Evolutionary conservation across 2,329 filamentous ascomycete species (phyloP), one percentile per base, ranked within the genome.

Genomic region (Colletotrichum liriopes): DNA sequence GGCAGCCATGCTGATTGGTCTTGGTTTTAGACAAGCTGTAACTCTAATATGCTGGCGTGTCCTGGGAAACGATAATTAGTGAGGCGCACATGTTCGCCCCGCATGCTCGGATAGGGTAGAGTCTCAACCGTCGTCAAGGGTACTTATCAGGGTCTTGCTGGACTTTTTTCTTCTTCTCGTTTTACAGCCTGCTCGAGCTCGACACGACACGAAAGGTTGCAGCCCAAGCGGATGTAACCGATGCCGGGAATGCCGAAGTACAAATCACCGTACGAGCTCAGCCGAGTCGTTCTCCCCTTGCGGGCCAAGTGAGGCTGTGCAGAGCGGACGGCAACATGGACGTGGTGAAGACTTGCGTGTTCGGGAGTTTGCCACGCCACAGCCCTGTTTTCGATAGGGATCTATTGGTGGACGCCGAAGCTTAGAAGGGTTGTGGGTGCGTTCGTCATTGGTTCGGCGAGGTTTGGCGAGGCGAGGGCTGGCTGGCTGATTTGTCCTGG

Each of bases 261-360:
- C 16, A 52, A 20, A 52, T 39, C 51, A 32, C 16, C 67, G 41
- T 67, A 29, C 39, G 54, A 60, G 63, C 58, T 20, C 20, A 20
- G n/a, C 29, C 18, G 45, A 59, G 67, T 60, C 12, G 51, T 58
- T 14, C 26, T 29, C 11, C 2, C 41, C 41, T 59, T 54, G 54
- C 47, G 45, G 29, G 45, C 29, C 62, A 49, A 68, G 37, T n/a
- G 65, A 63, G 65, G 65, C 65, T 63, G 52, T 64, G 69, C 58
- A 43, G 16, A 18, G 14, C n/a, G 14, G n/a, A 52, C 45, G n/a
- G 35, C 11, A 18, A 41, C n/a, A 26, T 59, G 23, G 35, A 32
- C 49, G 41, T 63, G 65, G 49, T 26, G 39, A 43, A 23, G 23
- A n/a, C 8, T n/a, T 51, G 32, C 23, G 16, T 62, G 37, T 23